These are phyloP conservation scores for Coriaria nepalensis DNA, from an alignment of 306 rosid species.

Conservation along the genomic window DNA sequence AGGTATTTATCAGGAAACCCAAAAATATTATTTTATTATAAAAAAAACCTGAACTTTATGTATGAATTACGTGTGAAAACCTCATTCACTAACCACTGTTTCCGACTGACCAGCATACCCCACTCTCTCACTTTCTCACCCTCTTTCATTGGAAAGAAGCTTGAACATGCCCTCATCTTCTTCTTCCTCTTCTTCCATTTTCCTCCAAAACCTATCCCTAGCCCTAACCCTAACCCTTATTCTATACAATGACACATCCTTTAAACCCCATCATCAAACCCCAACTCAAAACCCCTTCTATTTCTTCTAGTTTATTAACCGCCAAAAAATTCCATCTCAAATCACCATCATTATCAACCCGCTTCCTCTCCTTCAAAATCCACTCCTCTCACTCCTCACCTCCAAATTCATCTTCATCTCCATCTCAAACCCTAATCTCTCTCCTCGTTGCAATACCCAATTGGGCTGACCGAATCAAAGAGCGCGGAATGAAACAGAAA, in stretches of 20 bases:
- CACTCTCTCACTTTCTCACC: neutral
- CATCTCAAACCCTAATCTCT: constrained; percentile 17
- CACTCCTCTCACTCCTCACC: constrained; percentile 13
- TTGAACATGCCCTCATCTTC: constrained; percentile 13
- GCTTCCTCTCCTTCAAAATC: constrained; percentile 11
- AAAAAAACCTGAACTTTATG: too few species aligned
- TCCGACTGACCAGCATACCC: constrained; percentile 4
- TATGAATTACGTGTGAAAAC: constrained; percentile 50
- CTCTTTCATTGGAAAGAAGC: neutral
- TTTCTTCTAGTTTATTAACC: too few species aligned
- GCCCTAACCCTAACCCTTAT: constrained; percentile 1
- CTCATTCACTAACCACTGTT: constrained; percentile 35
- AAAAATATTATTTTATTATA: too few species aligned
- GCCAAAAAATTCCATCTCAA: constrained; percentile 13
- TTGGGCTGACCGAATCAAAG: constrained; percentile 64
- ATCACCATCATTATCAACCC: neutral
- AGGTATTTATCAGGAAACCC: too few species aligned
- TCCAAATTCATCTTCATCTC: constrained; percentile 15
- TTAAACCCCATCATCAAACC: constrained; percentile 24
- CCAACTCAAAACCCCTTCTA: constrained; percentile 13
- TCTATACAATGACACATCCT: constrained; percentile 26
- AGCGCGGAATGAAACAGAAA: constrained; percentile 51
- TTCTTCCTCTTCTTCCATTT: neutral
- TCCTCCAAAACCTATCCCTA: constrained; percentile 13
- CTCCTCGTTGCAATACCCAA: constrained; percentile 43